Conservation (phyloP, 2,329 filamentous ascomycete genomes). For the Leptosphaerulina australis region DNA sequence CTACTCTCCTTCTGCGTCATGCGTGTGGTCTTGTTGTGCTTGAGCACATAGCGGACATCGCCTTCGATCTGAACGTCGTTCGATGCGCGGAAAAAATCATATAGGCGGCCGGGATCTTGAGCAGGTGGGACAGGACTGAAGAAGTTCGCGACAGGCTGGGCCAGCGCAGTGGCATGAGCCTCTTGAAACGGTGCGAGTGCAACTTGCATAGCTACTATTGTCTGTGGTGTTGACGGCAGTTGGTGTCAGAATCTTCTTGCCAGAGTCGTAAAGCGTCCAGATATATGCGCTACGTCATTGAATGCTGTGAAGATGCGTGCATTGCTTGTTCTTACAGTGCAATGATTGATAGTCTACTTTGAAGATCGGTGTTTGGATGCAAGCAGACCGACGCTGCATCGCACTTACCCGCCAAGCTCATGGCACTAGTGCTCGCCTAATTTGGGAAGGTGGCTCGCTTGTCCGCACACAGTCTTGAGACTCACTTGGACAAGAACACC, state of each 20-base stretch:
- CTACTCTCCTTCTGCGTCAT: conserved; percentile 71
- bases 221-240: conserved; percentile 8
- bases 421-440: conserved; percentile 1
- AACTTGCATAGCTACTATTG: conserved; percentile 65
- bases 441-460: conserved; percentile 32
- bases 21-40: conserved; percentile 64
- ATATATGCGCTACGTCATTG: conserved; percentile 12
- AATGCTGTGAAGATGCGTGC: conserved; percentile 5
- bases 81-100: conserved; percentile 72
- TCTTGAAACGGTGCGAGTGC: conserved; percentile 75
- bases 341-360: not conserved
- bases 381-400: conserved; percentile 8
- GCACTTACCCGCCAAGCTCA: conserved; percentile 8
- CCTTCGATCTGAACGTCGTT: conserved; percentile 68
- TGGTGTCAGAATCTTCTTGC: not conserved
- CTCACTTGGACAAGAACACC: conserved; percentile 25
- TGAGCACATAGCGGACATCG: conserved; percentile 73
- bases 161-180: conserved; percentile 69
- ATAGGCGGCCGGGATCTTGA: conserved; percentile 68
- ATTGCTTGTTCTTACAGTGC: conserved; percentile 12
- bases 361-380: conserved; percentile 9
- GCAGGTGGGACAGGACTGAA: conserved; percentile 72
- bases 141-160: conserved; percentile 74
- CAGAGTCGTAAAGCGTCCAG: conserved; percentile 7
- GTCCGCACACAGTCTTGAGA: conserved; percentile 28